Percentiles rank a stretch among this genome's conserved stretches.
Conservation (phyloP, 352 stramenopile genomes). For the Poterioochromonas sp. region DNA sequence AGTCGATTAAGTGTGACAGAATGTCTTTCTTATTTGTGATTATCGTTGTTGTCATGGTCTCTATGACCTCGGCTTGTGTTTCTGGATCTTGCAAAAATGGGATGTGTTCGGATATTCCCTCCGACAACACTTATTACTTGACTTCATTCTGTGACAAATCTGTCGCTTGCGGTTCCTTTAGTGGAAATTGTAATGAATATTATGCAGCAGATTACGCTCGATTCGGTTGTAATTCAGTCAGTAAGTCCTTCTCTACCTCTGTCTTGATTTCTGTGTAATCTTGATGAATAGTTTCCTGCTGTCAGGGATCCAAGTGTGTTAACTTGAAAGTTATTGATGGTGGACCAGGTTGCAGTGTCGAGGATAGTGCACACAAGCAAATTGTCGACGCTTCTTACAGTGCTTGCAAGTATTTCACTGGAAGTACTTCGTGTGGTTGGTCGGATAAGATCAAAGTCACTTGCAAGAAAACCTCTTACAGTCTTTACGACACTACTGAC, state of each 20-base stretch:
- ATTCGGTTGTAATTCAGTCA: not conserved
- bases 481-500: not conserved
- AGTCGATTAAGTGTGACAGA: no score
- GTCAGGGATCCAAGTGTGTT: not conserved
- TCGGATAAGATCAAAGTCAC: not conserved
- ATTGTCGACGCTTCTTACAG: slow-evolving; percentile 8
- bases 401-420: slow-evolving; percentile 6
- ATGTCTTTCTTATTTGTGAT: not conserved
- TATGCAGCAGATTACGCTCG: not conserved
- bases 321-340: slow-evolving; percentile 21
- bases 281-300: slow-evolving; percentile 20
- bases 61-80: not conserved
- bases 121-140: not conserved
- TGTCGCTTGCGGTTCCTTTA: slow-evolving; percentile 1
- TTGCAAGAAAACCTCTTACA: slow-evolving; percentile 18
- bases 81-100: slow-evolving; percentile 5
- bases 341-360: not conserved
- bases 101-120: not conserved
- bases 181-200: slow-evolving; percentile 18
- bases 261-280: not conserved
- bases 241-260: not conserved
- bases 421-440: not conserved
- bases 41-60: not conserved
- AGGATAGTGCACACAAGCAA: not conserved
- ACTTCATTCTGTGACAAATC: slow-evolving; percentile 8